These are phyloP conservation scores for Aristolochia contorta DNA, from an alignment of 164 flowering plant genomes.

Conservation along the genomic window DNA sequence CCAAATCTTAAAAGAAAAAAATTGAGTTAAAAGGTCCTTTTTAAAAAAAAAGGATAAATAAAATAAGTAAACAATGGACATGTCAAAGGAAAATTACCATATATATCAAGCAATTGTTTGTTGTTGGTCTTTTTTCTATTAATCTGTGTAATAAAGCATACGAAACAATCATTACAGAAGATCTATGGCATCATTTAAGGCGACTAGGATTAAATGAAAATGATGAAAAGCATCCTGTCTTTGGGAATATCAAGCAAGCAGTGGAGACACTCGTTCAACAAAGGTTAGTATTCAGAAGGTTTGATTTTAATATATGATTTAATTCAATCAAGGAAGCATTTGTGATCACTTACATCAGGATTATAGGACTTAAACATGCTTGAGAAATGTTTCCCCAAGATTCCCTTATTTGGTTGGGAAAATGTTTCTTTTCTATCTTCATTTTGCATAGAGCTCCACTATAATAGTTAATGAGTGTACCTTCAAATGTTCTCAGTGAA, in stretches of 20 bases:
- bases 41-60: too few species aligned
- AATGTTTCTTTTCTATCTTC: too few species aligned
- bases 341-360: too few species aligned
- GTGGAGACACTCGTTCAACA: conserved; percentile 76
- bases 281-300: conserved; percentile 33
- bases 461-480: not conserved
- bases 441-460: not conserved
- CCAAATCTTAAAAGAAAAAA: too few species aligned
- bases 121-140: not conserved
- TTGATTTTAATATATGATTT: not conserved
- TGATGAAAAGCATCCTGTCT: conserved; percentile 59
- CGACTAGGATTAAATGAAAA: conserved; percentile 60
- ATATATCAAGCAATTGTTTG: not conserved
- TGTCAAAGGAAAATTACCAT: not conserved
- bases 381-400: too few species aligned
- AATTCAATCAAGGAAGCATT: too few species aligned
- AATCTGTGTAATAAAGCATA: not conserved
- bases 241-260: conserved; percentile 67
- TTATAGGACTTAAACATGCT: too few species aligned
- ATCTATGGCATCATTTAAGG: conserved; percentile 72
- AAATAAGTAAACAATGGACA: too few species aligned
- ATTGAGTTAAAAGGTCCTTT: too few species aligned
- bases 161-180: conserved; percentile 27
- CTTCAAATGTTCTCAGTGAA: not conserved
- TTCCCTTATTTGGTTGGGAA: too few species aligned